phyloP scores from a whole-genome alignment of 805 yeast genomes.

The Tanozyma kutaoensis region DNA sequence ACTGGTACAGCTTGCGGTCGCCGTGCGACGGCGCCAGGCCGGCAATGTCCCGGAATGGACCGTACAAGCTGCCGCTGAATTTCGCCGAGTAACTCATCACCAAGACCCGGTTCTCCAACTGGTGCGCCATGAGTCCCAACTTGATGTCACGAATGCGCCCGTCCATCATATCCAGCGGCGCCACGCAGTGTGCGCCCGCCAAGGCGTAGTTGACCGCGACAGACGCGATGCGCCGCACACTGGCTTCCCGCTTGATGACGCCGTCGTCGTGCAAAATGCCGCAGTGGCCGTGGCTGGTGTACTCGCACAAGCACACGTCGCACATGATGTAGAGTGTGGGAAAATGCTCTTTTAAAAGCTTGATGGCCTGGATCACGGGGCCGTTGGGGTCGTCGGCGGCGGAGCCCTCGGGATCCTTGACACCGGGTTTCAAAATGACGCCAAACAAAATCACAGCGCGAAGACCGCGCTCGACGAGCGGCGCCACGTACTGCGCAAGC shows the following conservation, averaged over 20 bases:
- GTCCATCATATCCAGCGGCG: conserved; percentile 97
- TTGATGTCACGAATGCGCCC: conserved; percentile 88
- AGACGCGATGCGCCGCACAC: conserved; percentile 78
- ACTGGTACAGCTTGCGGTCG: conserved; percentile 84
- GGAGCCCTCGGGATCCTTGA: conserved; percentile 72
- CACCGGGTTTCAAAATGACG: conserved; percentile 64
- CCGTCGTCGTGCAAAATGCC: conserved; percentile 87
- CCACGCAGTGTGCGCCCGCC: conserved; percentile 93
- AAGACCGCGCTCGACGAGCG: conserved; percentile 69
- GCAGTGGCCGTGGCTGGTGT: conserved; percentile 96
- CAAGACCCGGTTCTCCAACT: conserved; percentile 76
- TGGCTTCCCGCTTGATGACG: conserved; percentile 54
- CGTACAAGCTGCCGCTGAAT: conserved; percentile 81
- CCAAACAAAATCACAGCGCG: conserved; percentile 85
- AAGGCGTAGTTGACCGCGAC: conserved; percentile 91
- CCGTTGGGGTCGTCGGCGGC: conserved; percentile 95
- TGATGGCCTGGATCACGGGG: conserved; percentile 78
- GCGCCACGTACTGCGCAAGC: conserved; percentile 55
- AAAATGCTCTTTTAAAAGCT: conserved; percentile 45
- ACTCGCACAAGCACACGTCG: conserved; percentile 95
- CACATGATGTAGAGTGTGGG: conserved; percentile 83
- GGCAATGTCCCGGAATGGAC: conserved; percentile 97
- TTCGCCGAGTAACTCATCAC: conserved; percentile 93
- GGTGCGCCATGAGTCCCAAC: conserved; percentile 64
- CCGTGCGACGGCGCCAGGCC: conserved; percentile 83